Conservation (phyloP, 1,284 basidiomycete species). For the Heterobasidion irregulare region DNA sequence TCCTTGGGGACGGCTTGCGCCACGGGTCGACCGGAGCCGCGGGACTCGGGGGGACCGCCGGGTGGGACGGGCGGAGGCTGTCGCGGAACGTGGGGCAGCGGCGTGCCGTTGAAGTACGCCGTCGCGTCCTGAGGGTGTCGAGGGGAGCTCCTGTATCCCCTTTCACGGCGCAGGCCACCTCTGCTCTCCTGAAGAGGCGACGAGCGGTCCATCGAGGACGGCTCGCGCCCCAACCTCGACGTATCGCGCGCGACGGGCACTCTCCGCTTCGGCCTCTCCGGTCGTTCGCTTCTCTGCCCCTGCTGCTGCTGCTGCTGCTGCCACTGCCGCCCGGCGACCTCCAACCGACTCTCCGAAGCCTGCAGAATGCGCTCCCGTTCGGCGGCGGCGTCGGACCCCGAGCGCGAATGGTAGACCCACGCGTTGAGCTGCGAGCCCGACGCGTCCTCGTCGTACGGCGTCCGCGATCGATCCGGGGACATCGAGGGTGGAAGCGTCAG, state of each 20-base stretch:
- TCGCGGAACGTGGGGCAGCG: constrained; percentile 9
- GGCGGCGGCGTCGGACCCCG: constrained; percentile 40
- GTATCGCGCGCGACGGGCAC: constrained; percentile 2
- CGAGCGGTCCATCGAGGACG: constrained; percentile 8
- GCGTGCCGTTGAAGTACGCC: neutral
- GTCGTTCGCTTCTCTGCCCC: neutral
- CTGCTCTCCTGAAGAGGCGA: neutral
- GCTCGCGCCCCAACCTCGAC: constrained; percentile 6
- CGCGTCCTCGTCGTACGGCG: constrained; percentile 28
- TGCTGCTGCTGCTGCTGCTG: neutral
- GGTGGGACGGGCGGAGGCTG: constrained; percentile 25
- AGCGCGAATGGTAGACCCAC: constrained; percentile 27
- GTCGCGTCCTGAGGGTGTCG: neutral
- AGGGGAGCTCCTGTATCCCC: neutral
- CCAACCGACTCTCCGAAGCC: constrained; percentile 29
- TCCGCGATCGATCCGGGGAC: constrained; percentile 11
- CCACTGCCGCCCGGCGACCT: constrained; percentile 24
- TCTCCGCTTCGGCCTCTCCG: constrained; percentile 2
- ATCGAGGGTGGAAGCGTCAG: constrained; percentile 4
- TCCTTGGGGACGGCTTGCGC: constrained; percentile 26
- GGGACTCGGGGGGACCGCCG: constrained; percentile 12
- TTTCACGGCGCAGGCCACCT: neutral
- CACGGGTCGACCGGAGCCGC: constrained; percentile 9
- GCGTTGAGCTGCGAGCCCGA: constrained; percentile 18
- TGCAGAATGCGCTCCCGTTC: constrained; percentile 38